Percentiles rank a stretch among this genome's conserved stretches.
Evolutionary conservation across 2,329 filamentous ascomycete genomes (phyloP).

Genomic region (Phyllosticta citribraziliensis): DNA sequence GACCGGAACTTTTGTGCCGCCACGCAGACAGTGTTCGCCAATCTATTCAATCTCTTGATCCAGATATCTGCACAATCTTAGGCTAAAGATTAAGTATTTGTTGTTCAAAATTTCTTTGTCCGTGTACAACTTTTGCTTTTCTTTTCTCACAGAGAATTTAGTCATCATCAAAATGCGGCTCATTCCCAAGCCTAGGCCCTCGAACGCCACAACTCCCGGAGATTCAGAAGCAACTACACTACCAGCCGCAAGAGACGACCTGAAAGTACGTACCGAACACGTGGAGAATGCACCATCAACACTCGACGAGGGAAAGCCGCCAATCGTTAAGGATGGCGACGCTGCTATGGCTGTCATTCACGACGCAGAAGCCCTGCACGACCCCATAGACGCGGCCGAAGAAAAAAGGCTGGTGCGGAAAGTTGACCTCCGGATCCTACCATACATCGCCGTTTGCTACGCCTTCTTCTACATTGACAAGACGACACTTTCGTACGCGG

Average conservation of each 20-base stretch:
- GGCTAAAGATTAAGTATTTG: neutral
- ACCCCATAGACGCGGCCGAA: slow-evolving; percentile 37
- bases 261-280: neutral
- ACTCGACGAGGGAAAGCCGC: slow-evolving; percentile 16
- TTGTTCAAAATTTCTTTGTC: neutral
- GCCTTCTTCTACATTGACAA: slow-evolving; percentile 31
- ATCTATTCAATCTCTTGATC: neutral
- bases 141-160: neutral
- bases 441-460: slow-evolving; percentile 45
- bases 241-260: neutral
- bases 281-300: neutral
- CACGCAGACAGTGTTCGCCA: neutral
- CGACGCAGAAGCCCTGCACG: slow-evolving; percentile 35
- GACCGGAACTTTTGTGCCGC: neutral
- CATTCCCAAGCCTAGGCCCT: neutral
- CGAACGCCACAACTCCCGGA: neutral
- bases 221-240: neutral
- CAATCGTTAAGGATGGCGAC: slow-evolving; percentile 33
- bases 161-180: neutral
- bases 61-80: neutral
- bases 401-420: slow-evolving; percentile 42
- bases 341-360: slow-evolving; percentile 43
- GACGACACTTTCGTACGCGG: slow-evolving; percentile 50
- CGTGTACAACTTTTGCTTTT: neutral
- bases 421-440: slow-evolving; percentile 51